These are phyloP conservation scores for Coemansia guatemalensis DNA, from an alignment of 192 early-diverging fungal genomes.

Conservation along the genomic window DNA sequence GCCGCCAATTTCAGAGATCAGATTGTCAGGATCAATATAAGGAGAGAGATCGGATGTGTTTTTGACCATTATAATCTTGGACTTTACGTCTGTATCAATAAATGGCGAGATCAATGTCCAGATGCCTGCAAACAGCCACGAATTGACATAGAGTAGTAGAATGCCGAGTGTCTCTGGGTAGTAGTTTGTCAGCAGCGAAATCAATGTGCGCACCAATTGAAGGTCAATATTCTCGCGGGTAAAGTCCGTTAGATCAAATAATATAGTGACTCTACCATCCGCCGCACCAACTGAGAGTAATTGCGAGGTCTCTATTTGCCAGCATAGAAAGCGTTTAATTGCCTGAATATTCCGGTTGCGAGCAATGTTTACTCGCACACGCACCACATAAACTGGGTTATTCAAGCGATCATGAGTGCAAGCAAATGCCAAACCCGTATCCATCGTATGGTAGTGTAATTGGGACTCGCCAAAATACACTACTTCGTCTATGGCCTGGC, in stretches of 20 bases:
- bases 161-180: constrained; percentile 87
- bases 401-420: constrained; percentile 52
- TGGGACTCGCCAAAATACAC: constrained; percentile 57
- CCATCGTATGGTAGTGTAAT: constrained; percentile 56
- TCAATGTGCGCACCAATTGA: constrained; percentile 70
- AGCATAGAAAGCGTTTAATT: constrained; percentile 63
- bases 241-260: constrained; percentile 79
- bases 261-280: constrained; percentile 63
- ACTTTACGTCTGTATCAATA: constrained; percentile 85
- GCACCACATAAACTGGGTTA: constrained; percentile 56
- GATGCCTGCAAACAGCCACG: constrained; percentile 78
- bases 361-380: constrained; percentile 56
- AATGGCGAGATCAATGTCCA: constrained; percentile 84
- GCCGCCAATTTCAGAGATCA: constrained; percentile 67
- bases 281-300: constrained; percentile 44
- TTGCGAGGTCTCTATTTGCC: constrained; percentile 61
- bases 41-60: constrained; percentile 59
- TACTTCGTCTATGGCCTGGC: constrained; percentile 57
- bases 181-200: constrained; percentile 77
- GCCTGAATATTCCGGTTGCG: constrained; percentile 55
- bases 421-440: constrained; percentile 56
- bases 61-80: constrained; percentile 78
- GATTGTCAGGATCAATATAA: constrained; percentile 58
- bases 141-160: constrained; percentile 74
- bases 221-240: constrained; percentile 73